Base-by-base conservation (phyloP, 768 basidiomycete genomes). In the Psilocybe cyanescens region DNA sequence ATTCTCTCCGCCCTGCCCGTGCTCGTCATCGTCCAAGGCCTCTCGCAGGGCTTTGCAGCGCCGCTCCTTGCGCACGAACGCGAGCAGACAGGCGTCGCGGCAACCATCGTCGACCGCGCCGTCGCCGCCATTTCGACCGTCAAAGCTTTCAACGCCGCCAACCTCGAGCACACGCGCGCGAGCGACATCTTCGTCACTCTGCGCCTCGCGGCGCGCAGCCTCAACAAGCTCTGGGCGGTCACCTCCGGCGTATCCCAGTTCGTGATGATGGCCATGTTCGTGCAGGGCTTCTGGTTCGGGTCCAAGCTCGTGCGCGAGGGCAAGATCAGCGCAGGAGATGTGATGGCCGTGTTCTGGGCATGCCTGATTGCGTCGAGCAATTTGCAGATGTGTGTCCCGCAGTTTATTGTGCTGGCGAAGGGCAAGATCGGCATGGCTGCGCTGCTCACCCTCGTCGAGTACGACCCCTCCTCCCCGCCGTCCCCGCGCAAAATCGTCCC, bases 271-370 rank as follows among this genome's bases (percentile, higher is more conserved):
- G 84, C 85, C 29, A 96, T 97, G 88, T 99, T 99, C 75, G 94
- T 99, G 7, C 90, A 95, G 69, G 95, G 90, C 0, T 99, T 99
- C 76, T 98, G 97, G 95, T 99, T 90, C 69, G 97, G 96, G 11
- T 83, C 90, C 2, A 89, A 91, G 70, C 83, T 97, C 55, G 94
- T 99, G n/a, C 76, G 86, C n/a, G 81, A 88, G 11, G 91, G 90
- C 14, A 85, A 81, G 63, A 81, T 86, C 56, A 76, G 76, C 3
- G 78, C 91, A 0, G 94, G 94, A 1, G 84, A 89, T 37, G 91
- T 98, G 64, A 96, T 95, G 90, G 88, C 91, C n/a, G 94, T 96
- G 55, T 99, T 99, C 74, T 99, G 97, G 96, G 95, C 97, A 0
- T 95, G 94, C 72, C 79, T 98, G 19, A 91, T 98, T 62, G 95